These are phyloP conservation scores for Zizania latifolia DNA, from an alignment of 176 grass and related monocot genomes.

Conservation along the genomic window DNA sequence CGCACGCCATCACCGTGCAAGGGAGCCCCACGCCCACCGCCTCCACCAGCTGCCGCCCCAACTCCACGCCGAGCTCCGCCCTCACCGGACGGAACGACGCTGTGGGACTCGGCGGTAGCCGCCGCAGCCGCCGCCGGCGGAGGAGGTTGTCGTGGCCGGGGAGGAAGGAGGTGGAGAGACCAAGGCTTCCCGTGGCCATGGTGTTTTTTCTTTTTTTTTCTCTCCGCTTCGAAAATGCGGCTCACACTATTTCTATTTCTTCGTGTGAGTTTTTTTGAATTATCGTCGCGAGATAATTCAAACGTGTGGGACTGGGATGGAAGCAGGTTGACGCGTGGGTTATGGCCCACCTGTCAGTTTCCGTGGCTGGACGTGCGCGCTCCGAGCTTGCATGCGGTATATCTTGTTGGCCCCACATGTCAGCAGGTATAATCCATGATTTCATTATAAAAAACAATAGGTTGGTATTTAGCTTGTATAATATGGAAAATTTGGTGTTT, in stretches of 20 bases:
- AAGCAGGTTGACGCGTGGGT: background rate
- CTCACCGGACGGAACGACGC: constrained; percentile 38
- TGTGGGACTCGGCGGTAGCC: background rate
- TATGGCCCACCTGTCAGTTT: background rate
- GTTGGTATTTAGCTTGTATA: too few relatives aligned
- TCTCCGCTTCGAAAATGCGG: constrained; percentile 23
- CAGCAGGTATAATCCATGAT: background rate
- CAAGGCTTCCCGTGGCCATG: constrained; percentile 47
- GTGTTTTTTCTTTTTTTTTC: background rate
- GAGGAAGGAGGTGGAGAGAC: constrained; percentile 68
- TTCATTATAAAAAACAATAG: too few relatives aligned
- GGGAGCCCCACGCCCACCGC: constrained; percentile 92
- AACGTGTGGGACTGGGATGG: constrained; percentile 6
- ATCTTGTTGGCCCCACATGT: background rate
- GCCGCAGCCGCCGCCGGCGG: background rate
- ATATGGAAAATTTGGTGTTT: too few relatives aligned
- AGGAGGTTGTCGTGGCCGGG: constrained; percentile 40
- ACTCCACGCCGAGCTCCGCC: constrained; percentile 29
- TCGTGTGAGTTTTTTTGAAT: background rate
- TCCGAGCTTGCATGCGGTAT: background rate
- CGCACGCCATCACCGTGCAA: constrained; percentile 96
- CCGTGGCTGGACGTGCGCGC: background rate
- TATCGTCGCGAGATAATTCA: constrained; percentile 5
- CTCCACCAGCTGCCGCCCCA: constrained; percentile 65
- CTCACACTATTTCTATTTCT: background rate